Evolutionary conservation across 2,329 filamentous ascomycete species (phyloP), one percentile per base, ranked within the genome.

Genomic region (Bimuria novae-zelandiae): DNA sequence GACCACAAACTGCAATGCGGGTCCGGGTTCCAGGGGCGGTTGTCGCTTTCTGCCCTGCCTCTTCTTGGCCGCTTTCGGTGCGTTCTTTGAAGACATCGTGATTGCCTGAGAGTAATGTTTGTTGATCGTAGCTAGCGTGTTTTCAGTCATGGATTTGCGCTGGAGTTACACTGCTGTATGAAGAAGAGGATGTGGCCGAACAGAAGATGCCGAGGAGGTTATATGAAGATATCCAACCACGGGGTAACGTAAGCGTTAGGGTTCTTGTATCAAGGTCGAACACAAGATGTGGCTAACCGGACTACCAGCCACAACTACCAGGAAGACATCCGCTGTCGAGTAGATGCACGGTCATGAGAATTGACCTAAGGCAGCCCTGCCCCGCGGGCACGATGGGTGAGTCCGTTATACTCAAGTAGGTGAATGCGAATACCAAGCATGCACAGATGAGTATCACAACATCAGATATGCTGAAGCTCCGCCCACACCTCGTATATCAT

Each of bases 1-100:
- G 42, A 71, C 62, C 17, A 73, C 68, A 36, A 71, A 72, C 23
- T 70, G 68, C 7, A 73, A 55, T 10, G 63, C 32, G 19, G 70
- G 68, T 8, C 68, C 68, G 21, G 63, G 68, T 29, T 66, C 62
- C 3, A 73, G 67, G 14, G 69, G 70, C 27, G 70, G 69, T 22
- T 64, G 42, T 27, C 70, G 63, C 43, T 65, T 70, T 30, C 70
- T 62, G 3, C 68, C 68, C 16, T 42, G 41, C 48, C 70, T 61
- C 52, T 60, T 68, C 57, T 67, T 70, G 1, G 56, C 45, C 3
- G 58, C 37, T 29, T 62, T 65, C 21, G 57, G 25, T 3, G 65
- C 64, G 49, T 46, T 64, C 7, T 60, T 41, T 21, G 64, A 63
- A 7, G 61, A 39, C 66, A 70, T 70, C 14, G 36, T 19, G 5